These are phyloP conservation scores for Hibiscus trionum DNA, from an alignment of 345 rosid genomes.

Conservation along the genomic window DNA sequence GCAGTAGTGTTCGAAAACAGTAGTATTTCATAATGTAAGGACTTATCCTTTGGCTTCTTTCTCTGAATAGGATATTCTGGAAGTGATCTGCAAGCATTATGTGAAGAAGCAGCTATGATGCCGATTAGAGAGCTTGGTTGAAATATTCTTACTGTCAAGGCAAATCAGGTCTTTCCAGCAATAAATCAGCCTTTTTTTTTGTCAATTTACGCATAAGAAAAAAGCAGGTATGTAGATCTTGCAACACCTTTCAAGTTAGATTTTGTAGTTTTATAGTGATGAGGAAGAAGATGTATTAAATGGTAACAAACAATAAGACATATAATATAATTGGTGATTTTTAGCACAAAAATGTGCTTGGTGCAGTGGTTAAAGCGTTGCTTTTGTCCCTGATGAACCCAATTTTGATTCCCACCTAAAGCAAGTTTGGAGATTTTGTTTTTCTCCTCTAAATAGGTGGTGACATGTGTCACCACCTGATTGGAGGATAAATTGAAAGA, in stretches of 20 bases:
- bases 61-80: conserved; percentile 75
- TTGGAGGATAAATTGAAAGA: no score
- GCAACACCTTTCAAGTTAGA: not conserved
- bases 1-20: not conserved
- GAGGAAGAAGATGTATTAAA: no score
- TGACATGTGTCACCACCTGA: no score
- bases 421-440: no score
- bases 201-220: not conserved
- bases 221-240: not conserved
- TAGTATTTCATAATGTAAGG: not conserved
- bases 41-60: not conserved
- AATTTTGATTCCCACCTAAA: no score
- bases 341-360: no score
- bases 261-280: not conserved
- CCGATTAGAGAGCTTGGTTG: conserved; percentile 97
- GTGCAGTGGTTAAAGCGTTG: no score
- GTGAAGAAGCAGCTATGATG: conserved; percentile 99
- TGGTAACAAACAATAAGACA: no score
- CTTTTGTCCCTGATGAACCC: no score
- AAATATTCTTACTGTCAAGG: conserved; percentile 66
- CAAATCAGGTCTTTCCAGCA: conserved; percentile 56
- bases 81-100: conserved; percentile 93
- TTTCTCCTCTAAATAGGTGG: no score
- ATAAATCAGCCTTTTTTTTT: not conserved
- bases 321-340: no score